Evolutionary conservation across 169 alveolate species (phyloP).

Genomic region (Eimeria praecox): DNA sequence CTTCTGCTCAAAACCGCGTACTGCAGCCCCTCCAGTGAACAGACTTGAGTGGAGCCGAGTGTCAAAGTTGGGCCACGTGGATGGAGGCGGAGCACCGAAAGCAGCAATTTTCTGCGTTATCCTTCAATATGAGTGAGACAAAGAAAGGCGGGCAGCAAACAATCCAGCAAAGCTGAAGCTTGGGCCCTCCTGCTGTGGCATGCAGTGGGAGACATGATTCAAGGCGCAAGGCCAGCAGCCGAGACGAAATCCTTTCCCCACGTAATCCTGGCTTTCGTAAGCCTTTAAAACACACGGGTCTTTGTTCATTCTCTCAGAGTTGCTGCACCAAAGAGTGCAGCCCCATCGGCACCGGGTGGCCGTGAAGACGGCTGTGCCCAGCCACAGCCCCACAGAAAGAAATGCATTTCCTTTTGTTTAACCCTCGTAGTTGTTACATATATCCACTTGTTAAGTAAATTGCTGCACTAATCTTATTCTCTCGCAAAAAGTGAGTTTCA

Average conservation of each 20-base stretch:
- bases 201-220: constrained; percentile 62
- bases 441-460: background rate
- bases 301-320: background rate
- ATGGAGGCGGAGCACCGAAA: background rate
- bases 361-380: constrained; percentile 55
- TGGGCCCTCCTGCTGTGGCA: constrained; percentile 46
- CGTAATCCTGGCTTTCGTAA: background rate
- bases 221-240: constrained; percentile 5
- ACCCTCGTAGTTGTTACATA: background rate
- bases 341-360: constrained; percentile 72
- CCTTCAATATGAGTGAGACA: background rate
- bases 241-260: constrained; percentile 21
- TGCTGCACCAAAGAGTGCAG: constrained; percentile 71
- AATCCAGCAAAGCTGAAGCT: background rate
- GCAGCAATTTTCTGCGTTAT: background rate
- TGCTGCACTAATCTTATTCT: background rate
- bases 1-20: constrained; percentile 7
- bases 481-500: background rate
- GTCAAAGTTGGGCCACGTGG: constrained; percentile 9
- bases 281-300: background rate
- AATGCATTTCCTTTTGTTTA: background rate
- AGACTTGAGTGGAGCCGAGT: background rate
- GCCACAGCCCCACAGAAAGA: constrained; percentile 48
- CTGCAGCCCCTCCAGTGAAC: background rate
- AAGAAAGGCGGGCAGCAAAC: background rate